Evolutionary conservation across 1,284 basidiomycete genomes (phyloP), one percentile per base, ranked within the genome.

Genomic region (Puccinia novopanici): DNA sequence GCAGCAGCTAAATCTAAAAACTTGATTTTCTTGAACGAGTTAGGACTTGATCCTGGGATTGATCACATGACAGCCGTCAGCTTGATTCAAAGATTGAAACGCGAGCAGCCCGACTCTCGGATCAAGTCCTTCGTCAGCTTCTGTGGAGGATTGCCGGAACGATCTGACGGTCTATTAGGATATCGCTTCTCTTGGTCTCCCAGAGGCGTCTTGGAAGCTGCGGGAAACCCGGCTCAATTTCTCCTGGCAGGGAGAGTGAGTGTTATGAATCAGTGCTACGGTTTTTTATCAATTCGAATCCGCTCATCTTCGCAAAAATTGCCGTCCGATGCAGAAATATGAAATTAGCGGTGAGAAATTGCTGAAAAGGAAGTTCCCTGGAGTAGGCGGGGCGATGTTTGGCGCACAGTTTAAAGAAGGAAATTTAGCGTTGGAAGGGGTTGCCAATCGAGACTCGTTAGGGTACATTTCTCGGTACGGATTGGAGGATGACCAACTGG

Each of bases 181-280:
- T 98, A 98, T 87, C 97, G 97, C 86, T 98, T 98, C 86, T 95
- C 93, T 82, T 98, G 95, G 95, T 93, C 91, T 79, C 95, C 95
- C 1, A 89, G 91, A 82, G 95, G 93, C 0, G 94, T 96, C 3
- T 87, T 98, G 55, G 90, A 89, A 19, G 95, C 95, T 0, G 92
- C 93, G 0, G 87, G 91, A 82, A 95, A 96, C 84, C 87, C 88
- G 0, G 95, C 95, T 10, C 86, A 86, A 81, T 97, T 91, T 87
- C 89, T 90, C 84, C 86, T 94, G 22, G 84, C 88, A 54, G 88
- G 88, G 3, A 84, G 90, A 86, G 91, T 92, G 82, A 59, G 87
- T 84, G 42, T 17, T 30, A 24, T 22, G 10, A 48, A 19, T 37
- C 57, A 84, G 82, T 83, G 83, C 83, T 77, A 34, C 34, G 34